Evolutionary conservation across 2,329 filamentous ascomycete genomes (phyloP).

Genomic region (Trichoderma citrinoviride): DNA sequence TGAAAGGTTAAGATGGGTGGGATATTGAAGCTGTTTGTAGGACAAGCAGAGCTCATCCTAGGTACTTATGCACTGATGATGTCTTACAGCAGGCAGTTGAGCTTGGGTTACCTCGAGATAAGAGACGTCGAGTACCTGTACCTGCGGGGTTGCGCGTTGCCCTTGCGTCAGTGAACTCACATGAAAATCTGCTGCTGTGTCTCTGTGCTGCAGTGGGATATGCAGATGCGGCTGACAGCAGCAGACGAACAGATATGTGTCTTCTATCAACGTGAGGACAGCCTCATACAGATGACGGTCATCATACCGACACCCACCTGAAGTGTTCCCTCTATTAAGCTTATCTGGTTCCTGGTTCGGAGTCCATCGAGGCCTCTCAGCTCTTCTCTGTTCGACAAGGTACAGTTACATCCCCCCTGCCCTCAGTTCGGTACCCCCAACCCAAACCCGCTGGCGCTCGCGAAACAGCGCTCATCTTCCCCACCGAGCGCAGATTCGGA

Average conservation of each 20-base stretch:
- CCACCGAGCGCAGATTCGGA: neutral
- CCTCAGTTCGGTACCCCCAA: too few relatives aligned
- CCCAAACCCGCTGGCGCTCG: too few relatives aligned
- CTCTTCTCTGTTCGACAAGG: too few relatives aligned
- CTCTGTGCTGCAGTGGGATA: neutral
- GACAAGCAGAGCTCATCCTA: neutral
- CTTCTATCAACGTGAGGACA: neutral
- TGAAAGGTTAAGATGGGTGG: too few relatives aligned
- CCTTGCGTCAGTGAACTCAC: constrained; percentile 8
- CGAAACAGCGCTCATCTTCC: too few relatives aligned
- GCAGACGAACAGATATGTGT: too few relatives aligned
- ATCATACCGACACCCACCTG: neutral
- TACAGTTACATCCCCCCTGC: too few relatives aligned
- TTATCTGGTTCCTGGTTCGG: too few relatives aligned
- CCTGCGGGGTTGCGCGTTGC: constrained; percentile 14
- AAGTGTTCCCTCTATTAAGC: too few relatives aligned
- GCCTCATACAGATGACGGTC: neutral
- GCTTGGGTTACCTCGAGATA: neutral
- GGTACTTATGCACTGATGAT: neutral
- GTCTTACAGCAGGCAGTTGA: neutral
- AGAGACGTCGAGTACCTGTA: neutral
- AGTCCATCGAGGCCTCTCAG: too few relatives aligned
- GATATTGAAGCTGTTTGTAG: neutral
- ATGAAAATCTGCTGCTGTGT: constrained; percentile 10
- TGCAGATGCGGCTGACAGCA: neutral